Base-by-base conservation (phyloP, 2,329 filamentous ascomycete genomes). In the Dissoconium aciculare region DNA sequence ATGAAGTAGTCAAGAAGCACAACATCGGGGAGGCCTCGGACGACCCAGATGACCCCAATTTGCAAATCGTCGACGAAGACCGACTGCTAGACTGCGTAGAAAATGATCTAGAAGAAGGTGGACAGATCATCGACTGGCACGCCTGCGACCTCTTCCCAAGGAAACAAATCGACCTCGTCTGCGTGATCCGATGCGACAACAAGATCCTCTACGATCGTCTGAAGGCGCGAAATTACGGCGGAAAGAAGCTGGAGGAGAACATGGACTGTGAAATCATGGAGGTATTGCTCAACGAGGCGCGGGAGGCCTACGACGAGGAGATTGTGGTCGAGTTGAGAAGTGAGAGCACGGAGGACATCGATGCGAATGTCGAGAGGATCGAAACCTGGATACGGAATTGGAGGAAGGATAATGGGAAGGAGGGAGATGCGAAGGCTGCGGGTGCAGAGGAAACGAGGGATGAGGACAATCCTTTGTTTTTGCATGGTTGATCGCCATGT, bases 211-310 rank as follows among this genome's bases (percentile, higher is more conserved):
- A 89, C 52, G 89, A 98, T 55, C 71, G 89, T 31, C 59, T 98
- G 32, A 71, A 69, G 32, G 69, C 70, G 25, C 70, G 85, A 42
- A 78, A 82, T 39, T 94, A 94, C 55, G 67, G 71, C 38, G 81
- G 89, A 51, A 67, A 69, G 39, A 98, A 98, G 56, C 63, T 98
- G 26, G 81, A 95, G 55, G 89, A 95, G 56, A 98, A 98, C 52
- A 63, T 98, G 37, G 89, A 98, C 56, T 79, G 82, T 16, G 89
- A 98, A 61, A 95, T 98, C 51, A 95, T 98, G 76, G 79, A 93
- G 51, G 82, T 95, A 15, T 62, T 98, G 33, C 63, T 92, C 12
- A 78, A 93, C 44, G 89, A 98, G 61, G 89, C 89, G 17, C 66
- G 74, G 37, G 85, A 93, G 40, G 72, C 78, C 8, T 98, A 87